Percentiles rank a stretch among this genome's conserved stretches.
phyloP scores from a whole-genome alignment of 2,329 filamentous ascomycete species.

The Aspergillus felis region DNA sequence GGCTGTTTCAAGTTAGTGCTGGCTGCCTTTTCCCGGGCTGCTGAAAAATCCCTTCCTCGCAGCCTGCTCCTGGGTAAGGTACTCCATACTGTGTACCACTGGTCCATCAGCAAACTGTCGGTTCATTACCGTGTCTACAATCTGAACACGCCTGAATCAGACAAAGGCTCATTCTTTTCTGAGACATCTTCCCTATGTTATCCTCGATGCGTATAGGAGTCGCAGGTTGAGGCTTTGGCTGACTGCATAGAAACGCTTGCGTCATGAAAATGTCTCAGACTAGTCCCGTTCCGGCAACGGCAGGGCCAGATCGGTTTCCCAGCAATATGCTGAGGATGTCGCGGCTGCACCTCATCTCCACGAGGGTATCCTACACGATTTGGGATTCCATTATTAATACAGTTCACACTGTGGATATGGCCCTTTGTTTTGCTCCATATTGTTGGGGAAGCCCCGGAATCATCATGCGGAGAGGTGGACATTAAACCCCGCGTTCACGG shows the following conservation, averaged over 20 bases:
- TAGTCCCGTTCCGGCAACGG: neutral
- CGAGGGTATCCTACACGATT: neutral
- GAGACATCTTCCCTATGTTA: neutral
- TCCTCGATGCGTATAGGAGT: neutral
- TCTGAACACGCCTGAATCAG: neutral
- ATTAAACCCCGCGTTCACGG: neutral
- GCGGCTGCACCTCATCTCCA: no score
- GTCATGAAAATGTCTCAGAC: neutral
- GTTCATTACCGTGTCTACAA: neutral
- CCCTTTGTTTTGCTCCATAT: neutral
- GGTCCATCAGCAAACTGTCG: no score
- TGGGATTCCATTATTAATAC: neutral
- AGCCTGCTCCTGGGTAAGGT: no score
- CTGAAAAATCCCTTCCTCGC: no score
- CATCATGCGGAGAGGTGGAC: neutral
- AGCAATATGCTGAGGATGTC: neutral
- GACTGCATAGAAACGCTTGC: neutral
- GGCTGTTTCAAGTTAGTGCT: neutral
- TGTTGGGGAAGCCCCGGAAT: neutral
- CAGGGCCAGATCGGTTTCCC: neutral
- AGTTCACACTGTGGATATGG: neutral
- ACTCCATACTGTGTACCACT: no score
- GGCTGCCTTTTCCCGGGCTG: neutral
- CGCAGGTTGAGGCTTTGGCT: no score
- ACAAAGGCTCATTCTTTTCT: neutral